These are phyloP conservation scores for Amanita brunnescens DNA, from an alignment of 768 basidiomycete genomes.

Conservation along the genomic window DNA sequence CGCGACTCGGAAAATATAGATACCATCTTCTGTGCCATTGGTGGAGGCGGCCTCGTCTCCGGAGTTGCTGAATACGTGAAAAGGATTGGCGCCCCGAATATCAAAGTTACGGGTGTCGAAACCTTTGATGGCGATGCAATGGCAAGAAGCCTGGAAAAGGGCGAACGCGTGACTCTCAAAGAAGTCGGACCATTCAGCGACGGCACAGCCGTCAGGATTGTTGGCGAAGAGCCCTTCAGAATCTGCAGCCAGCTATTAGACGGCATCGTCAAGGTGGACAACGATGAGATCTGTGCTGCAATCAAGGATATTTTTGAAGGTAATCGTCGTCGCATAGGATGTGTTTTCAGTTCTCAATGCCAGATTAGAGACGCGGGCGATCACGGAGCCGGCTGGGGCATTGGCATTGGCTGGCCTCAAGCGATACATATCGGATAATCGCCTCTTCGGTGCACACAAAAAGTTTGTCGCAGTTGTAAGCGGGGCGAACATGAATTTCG, in stretches of 20 bases:
- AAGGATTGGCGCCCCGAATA: conserved; percentile 78
- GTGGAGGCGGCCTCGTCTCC: conserved; percentile 89
- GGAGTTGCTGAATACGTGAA: conserved; percentile 91
- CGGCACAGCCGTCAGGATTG: conserved; percentile 93
- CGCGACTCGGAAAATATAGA: conserved; percentile 68
- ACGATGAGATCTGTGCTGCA: conserved; percentile 96
- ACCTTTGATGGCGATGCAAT: conserved; percentile 95
- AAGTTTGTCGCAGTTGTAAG: conserved; percentile 88
- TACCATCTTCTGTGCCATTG: conserved; percentile 84
- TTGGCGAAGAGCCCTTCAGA: conserved; percentile 92
- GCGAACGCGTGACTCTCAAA: conserved; percentile 70
- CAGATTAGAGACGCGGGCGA: conserved; percentile 77
- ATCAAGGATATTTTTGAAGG: conserved; percentile 99
- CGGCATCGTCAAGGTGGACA: conserved; percentile 75
- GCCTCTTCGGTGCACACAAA: conserved; percentile 75
- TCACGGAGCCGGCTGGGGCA: conserved; percentile 96
- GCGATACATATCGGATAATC: conserved; percentile 72
- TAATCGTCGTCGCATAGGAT: conserved; percentile 18
- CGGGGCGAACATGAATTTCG: conserved; percentile 99
- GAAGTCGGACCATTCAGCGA: conserved; percentile 98
- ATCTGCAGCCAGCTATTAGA: conserved; percentile 84
- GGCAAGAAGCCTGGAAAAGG: conserved; percentile 70
- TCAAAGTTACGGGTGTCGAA: conserved; percentile 84
- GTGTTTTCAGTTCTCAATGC: background rate
- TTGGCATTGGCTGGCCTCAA: conserved; percentile 89